phyloP scores from a whole-genome alignment of 805 yeast species.

The Saccharomycopsis fodiens region DNA sequence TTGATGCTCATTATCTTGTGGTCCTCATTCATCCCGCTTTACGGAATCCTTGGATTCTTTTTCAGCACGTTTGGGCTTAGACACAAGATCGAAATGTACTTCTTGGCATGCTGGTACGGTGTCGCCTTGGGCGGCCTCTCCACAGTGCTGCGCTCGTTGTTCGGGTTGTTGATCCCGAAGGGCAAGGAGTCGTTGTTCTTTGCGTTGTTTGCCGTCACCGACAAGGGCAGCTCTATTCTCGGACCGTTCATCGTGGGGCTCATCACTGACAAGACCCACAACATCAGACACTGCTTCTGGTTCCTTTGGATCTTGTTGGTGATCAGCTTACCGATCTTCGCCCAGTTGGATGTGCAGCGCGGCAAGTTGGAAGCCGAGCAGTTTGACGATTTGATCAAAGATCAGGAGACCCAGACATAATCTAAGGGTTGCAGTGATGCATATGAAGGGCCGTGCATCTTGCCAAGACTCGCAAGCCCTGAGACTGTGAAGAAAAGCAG shows the following conservation, averaged over 20 bases:
- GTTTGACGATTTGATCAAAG: constrained; percentile 26
- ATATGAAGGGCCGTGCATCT: no score
- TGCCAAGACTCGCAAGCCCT: not conserved
- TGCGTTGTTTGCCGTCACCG: constrained; percentile 69
- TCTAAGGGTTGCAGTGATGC: no score
- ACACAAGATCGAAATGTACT: constrained; percentile 59
- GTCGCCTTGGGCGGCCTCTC: constrained; percentile 65
- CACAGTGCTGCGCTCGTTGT: constrained; percentile 61
- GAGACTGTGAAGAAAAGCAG: not conserved
- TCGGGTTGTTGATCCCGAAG: constrained; percentile 59
- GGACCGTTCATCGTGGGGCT: constrained; percentile 72
- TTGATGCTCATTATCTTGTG: constrained; percentile 48
- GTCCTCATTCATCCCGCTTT: constrained; percentile 61
- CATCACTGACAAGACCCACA: constrained; percentile 65
- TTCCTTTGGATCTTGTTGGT: constrained; percentile 47
- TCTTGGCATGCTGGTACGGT: constrained; percentile 70
- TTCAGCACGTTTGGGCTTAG: constrained; percentile 49
- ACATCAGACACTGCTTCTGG: constrained; percentile 66
- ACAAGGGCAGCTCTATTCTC: constrained; percentile 68
- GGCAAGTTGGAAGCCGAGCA: constrained; percentile 50
- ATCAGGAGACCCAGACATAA: no score
- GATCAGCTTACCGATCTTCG: constrained; percentile 50
- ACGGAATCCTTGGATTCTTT: constrained; percentile 63
- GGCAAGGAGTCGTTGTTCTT: constrained; percentile 74
- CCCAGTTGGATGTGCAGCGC: constrained; percentile 47